Evolutionary conservation across 2,329 filamentous ascomycete species (phyloP).

Genomic region (Nannizziopsis arthrosporioides): DNA sequence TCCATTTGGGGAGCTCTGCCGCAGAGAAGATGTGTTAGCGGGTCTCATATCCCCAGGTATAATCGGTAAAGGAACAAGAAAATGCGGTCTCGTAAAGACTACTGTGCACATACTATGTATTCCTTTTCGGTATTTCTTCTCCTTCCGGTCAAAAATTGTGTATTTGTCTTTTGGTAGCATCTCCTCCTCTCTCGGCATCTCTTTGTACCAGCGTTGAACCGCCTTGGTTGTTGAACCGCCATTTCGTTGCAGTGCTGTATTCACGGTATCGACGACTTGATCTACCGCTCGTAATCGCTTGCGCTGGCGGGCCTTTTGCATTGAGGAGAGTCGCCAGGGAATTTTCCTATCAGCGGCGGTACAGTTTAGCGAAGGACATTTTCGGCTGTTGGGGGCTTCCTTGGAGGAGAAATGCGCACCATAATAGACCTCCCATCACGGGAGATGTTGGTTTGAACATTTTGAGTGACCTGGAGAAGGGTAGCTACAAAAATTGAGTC

Average conservation of each 20-base stretch:
- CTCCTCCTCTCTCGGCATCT: slow-evolving; percentile 92
- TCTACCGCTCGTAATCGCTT: slow-evolving; percentile 76
- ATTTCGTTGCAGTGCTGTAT: slow-evolving; percentile 62
- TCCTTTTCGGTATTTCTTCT: slow-evolving; percentile 88
- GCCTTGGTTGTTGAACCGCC: slow-evolving; percentile 60
- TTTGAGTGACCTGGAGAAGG: slow-evolving; percentile 17
- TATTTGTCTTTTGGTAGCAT: slow-evolving; percentile 98
- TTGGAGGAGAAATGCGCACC: slow-evolving; percentile 39
- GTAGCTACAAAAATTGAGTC: not conserved
- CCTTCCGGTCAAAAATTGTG: slow-evolving; percentile 92
- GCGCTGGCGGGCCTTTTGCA: slow-evolving; percentile 81
- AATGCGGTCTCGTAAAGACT: not conserved
- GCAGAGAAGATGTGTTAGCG: slow-evolving; percentile 13
- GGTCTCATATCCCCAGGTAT: not conserved
- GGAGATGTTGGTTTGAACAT: slow-evolving; percentile 80
- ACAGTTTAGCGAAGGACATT: not conserved
- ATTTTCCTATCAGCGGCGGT: slow-evolving; percentile 60
- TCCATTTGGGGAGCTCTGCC: slow-evolving; percentile 80
- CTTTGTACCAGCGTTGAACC: slow-evolving; percentile 79
- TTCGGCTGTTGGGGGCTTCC: not conserved
- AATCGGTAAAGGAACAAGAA: not conserved
- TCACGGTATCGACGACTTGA: slow-evolving; percentile 70
- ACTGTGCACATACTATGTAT: slow-evolving; percentile 71
- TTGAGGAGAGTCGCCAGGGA: slow-evolving; percentile 85
- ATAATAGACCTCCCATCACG: slow-evolving; percentile 69